Conservation (phyloP, 176 grass and related monocot species). For the Thalia dealbata region DNA sequence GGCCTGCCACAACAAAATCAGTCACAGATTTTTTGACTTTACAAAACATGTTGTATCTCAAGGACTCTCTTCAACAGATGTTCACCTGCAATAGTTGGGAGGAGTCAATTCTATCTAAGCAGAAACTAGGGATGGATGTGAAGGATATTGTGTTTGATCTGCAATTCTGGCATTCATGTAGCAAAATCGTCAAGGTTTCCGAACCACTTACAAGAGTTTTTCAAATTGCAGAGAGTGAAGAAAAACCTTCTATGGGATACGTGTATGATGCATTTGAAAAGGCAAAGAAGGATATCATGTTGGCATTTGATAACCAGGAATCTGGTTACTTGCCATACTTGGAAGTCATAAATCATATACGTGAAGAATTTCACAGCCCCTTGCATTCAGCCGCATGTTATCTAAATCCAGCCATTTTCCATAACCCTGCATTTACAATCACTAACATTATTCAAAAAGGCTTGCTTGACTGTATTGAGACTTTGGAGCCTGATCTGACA, state of each 20-base stretch:
- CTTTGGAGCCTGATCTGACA: conserved; percentile 16
- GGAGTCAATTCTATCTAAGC: conserved; percentile 22
- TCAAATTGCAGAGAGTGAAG: conserved; percentile 22
- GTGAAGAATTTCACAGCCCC: conserved; percentile 31
- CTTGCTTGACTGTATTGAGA: conserved; percentile 26
- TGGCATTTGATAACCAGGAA: conserved; percentile 34
- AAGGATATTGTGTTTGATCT: conserved; percentile 33
- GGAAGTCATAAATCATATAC: conserved; percentile 25
- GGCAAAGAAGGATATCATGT: conserved; percentile 30
- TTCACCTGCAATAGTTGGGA: conserved; percentile 27
- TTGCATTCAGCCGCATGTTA: conserved; percentile 33
- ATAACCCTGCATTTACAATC: conserved; percentile 21
- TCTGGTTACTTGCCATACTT: conserved; percentile 30
- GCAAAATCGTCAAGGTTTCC: conserved; percentile 31
- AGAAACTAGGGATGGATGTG: conserved; percentile 18
- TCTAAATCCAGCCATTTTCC: conserved; percentile 29
- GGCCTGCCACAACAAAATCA: conserved; percentile 18
- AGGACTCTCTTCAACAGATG: conserved; percentile 30
- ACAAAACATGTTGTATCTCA: conserved; percentile 27
- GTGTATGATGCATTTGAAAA: conserved; percentile 33
- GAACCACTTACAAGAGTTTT: conserved; percentile 26
- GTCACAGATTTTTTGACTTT: conserved; percentile 33
- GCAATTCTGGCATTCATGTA: conserved; percentile 33
- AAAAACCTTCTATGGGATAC: conserved; percentile 37
- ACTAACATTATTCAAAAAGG: conserved; percentile 22